Conservation (phyloP, 441 rosid species). For the Euphorbia corollata region DNA sequence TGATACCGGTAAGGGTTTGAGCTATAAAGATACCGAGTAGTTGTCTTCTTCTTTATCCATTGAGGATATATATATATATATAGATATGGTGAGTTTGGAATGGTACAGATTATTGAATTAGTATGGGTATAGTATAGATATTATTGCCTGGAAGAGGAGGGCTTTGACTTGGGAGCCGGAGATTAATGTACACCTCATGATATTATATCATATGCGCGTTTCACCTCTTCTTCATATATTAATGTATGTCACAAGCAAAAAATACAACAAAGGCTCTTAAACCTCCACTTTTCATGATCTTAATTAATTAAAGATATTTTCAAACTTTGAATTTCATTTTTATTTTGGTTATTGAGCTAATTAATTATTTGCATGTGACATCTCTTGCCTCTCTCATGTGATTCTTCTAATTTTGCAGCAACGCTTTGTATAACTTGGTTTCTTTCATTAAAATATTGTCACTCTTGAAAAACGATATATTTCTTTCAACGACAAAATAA, state of each 20-base stretch:
- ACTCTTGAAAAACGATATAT: too few species aligned
- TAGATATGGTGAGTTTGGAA: slow-evolving; percentile 26
- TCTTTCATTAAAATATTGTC: too few species aligned
- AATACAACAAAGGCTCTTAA: too few species aligned
- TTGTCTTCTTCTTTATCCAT: slow-evolving; percentile 65
- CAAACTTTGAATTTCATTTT: not conserved
- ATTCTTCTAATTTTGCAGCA: not conserved
- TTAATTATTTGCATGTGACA: slow-evolving; percentile 5
- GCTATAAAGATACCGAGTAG: slow-evolving; percentile 44
- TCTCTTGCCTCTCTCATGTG: slow-evolving; percentile 10
- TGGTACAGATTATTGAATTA: not conserved
- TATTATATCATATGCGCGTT: too few species aligned
- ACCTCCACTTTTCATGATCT: too few species aligned
- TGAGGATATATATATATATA: slow-evolving; percentile 19
- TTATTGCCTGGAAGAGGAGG: slow-evolving; percentile 16
- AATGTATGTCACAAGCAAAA: too few species aligned
- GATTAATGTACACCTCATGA: too few species aligned
- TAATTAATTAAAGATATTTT: too few species aligned
- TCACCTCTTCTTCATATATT: too few species aligned
- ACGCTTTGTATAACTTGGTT: not conserved
- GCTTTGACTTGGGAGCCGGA: slow-evolving; percentile 13
- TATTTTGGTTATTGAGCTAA: not conserved
- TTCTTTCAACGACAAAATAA: too few species aligned
- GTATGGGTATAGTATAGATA: too few species aligned
- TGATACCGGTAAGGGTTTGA: slow-evolving; percentile 4